Evolutionary conservation across 371 early-diverging fungal genomes (phyloP).

Genomic region (Mycotypha africana): DNA sequence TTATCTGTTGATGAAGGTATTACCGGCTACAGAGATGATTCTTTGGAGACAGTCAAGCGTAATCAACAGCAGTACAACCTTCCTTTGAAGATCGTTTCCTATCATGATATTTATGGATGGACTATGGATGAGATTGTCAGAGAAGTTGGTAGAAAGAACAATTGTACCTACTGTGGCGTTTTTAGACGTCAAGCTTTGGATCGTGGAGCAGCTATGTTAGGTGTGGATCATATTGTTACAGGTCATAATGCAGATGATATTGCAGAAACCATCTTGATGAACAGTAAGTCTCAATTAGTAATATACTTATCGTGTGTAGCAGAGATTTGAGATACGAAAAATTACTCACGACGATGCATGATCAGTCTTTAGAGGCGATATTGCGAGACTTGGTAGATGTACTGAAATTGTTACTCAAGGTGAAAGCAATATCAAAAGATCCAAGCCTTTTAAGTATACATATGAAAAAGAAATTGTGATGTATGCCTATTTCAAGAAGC

Average conservation of each 20-base stretch:
- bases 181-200: conserved; percentile 99
- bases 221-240: conserved; percentile 96
- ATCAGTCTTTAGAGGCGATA: conserved; percentile 94
- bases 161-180: conserved; percentile 99
- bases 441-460: conserved; percentile 99
- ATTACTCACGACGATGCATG: neutral
- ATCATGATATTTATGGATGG: conserved; percentile 96
- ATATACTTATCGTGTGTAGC: too few relatives aligned
- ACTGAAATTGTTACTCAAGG: conserved; percentile 87
- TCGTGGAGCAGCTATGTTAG: conserved; percentile 89
- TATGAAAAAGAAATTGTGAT: conserved; percentile 99
- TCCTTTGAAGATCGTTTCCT: conserved; percentile 93
- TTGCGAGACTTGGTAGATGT: conserved; percentile 91
- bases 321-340: too few relatives aligned
- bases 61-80: conserved; percentile 93
- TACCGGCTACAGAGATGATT: conserved; percentile 98
- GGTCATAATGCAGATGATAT: conserved; percentile 99
- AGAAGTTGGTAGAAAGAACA: conserved; percentile 94
- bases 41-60: conserved; percentile 96
- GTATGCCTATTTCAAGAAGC: conserved; percentile 98
- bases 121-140: conserved; percentile 98
- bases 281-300: conserved; percentile 81
- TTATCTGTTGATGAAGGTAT: conserved; percentile 99
- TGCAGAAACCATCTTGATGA: conserved; percentile 99
- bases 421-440: conserved; percentile 76